Conservation (phyloP, 2,329 filamentous ascomycete genomes). For the Fusarium sp. region DNA sequence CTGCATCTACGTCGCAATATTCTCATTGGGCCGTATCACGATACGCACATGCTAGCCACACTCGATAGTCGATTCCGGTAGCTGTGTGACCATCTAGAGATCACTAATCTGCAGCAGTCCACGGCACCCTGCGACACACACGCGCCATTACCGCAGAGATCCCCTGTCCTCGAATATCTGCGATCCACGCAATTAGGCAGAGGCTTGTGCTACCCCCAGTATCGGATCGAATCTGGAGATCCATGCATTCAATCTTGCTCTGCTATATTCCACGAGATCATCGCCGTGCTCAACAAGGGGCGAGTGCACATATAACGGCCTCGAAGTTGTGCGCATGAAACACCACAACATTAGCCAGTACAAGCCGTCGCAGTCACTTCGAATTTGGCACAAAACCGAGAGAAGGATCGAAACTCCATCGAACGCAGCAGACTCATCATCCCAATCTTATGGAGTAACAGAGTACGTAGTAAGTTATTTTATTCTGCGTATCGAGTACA, state of each 20-base stretch:
- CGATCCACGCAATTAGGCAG: conserved; percentile 26
- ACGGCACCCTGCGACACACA: conserved; percentile 34
- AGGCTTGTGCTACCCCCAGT: conserved; percentile 37
- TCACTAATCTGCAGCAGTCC: conserved; percentile 41
- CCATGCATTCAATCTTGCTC: conserved; percentile 32
- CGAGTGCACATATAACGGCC: conserved; percentile 6
- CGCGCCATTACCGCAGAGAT: conserved; percentile 28
- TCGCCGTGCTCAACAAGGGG: conserved; percentile 20
- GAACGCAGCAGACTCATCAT: neutral
- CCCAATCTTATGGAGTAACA: neutral
- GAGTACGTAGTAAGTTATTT: neutral
- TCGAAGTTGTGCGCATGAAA: neutral
- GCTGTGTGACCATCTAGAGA: conserved; percentile 36
- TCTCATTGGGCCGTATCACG: conserved; percentile 12
- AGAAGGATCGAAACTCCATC: neutral
- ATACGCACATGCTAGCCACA: conserved; percentile 17
- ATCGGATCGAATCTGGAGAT: conserved; percentile 30
- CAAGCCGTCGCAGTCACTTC: neutral
- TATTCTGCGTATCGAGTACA: neutral
- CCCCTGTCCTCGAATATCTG: conserved; percentile 31
- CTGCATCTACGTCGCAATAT: conserved; percentile 3
- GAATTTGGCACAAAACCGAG: conserved; percentile 2
- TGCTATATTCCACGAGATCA: conserved; percentile 28
- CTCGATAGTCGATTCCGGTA: conserved; percentile 26
- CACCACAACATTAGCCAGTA: neutral